phyloP scores from a whole-genome alignment of 31 red algal genomes.

The Endocladia muricata region DNA sequence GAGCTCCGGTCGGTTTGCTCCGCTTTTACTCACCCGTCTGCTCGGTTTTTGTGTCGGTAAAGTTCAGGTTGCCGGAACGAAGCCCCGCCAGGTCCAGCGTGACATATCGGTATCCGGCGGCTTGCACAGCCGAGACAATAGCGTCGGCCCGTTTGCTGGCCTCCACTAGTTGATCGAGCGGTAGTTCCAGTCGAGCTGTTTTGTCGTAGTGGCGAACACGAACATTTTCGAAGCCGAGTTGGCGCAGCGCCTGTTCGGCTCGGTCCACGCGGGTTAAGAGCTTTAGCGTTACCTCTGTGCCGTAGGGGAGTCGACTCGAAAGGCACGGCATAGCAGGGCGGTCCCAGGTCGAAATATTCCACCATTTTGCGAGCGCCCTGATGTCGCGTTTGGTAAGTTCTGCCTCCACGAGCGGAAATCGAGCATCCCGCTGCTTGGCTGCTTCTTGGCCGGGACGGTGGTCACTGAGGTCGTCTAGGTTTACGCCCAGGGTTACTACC shows the following conservation, averaged over 20 bases:
- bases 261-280: no score
- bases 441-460: background rate
- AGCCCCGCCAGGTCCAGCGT: background rate
- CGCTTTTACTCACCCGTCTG: no score
- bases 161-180: background rate
- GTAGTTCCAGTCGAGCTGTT: background rate
- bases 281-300: no score
- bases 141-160: background rate
- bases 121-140: background rate
- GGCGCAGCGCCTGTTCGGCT: background rate
- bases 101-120: background rate
- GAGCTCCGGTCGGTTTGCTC: no score
- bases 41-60: no score
- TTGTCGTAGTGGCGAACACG: slow-evolving; percentile 1
- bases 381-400: background rate
- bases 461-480: background rate
- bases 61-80: background rate
- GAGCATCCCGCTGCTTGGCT: background rate
- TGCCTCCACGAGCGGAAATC: background rate
- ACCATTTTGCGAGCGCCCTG: no score
- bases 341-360: no score
- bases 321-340: no score
- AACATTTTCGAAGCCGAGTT: background rate
- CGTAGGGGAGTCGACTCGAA: no score
- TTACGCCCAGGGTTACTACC: background rate